Evolutionary conservation across 306 rosid genomes (phyloP).

Genomic region (Quercus variabilis): DNA sequence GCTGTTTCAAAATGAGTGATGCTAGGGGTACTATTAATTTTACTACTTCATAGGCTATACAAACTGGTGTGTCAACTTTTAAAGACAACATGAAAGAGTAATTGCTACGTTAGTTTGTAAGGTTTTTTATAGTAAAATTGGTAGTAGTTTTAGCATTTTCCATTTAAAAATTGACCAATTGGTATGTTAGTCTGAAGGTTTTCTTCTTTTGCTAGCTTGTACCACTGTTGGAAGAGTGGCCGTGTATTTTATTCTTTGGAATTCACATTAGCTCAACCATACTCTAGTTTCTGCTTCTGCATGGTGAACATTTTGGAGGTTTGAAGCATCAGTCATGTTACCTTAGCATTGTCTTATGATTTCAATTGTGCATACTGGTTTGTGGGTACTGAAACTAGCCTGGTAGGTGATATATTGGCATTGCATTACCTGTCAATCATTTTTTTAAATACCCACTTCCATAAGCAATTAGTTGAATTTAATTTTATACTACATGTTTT

Average conservation of each 20-base stretch:
- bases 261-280: neutral
- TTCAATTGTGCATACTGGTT: neutral
- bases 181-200: neutral
- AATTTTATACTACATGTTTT: no score
- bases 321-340: neutral
- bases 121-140: no score
- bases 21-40: no score
- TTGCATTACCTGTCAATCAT: neutral
- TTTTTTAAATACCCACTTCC: neutral
- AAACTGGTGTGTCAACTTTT: no score
- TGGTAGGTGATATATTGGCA: neutral
- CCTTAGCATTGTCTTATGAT: neutral
- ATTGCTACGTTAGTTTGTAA: no score
- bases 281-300: neutral
- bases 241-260: no score
- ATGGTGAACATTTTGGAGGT: neutral
- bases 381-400: neutral
- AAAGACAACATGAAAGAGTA: no score
- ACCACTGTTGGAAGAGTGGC: neutral
- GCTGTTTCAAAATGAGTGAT: no score
- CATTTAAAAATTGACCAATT: neutral
- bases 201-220: neutral
- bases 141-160: no score
- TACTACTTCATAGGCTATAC: no score
- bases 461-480: neutral